phyloP scores from a whole-genome alignment of 2,329 filamentous ascomycete genomes.

The Nigrograna mackinnonii region DNA sequence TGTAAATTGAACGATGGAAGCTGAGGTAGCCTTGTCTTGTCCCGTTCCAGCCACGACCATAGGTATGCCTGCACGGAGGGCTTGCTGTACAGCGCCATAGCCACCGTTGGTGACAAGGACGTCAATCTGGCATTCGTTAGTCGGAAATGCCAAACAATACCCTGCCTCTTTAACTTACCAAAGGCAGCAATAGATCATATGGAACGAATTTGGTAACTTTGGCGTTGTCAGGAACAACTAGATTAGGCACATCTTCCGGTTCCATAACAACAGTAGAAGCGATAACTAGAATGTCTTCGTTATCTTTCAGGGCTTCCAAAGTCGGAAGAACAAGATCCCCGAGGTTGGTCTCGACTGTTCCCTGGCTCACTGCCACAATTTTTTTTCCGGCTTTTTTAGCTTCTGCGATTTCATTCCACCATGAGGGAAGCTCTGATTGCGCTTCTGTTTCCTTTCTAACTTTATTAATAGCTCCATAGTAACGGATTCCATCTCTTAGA shows the following conservation, averaged over 20 bases:
- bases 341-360: conserved; percentile 48
- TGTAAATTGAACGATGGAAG: conserved; percentile 46
- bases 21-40: conserved; percentile 46
- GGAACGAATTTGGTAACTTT: conserved; percentile 53
- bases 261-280: conserved; percentile 36
- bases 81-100: conserved; percentile 53
- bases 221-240: conserved; percentile 45
- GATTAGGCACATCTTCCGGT: conserved; percentile 20
- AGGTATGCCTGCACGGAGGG: conserved; percentile 50
- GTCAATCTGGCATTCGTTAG: conserved; percentile 33
- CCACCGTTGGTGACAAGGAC: conserved; percentile 55
- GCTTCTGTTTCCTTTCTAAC: neutral
- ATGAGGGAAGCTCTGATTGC: conserved; percentile 41
- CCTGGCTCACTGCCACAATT: conserved; percentile 53
- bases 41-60: conserved; percentile 50
- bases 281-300: conserved; percentile 46
- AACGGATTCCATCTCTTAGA: conserved; percentile 45
- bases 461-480: conserved; percentile 43
- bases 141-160: too few relatives aligned
- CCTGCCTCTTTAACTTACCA: conserved; percentile 17
- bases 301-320: conserved; percentile 45
- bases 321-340: conserved; percentile 51
- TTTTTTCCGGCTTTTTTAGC: conserved; percentile 43
- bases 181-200: conserved; percentile 51
- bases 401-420: conserved; percentile 50